Base-by-base conservation (phyloP, 352 stramenopile genomes). In the Globisporangium orthogonon region DNA sequence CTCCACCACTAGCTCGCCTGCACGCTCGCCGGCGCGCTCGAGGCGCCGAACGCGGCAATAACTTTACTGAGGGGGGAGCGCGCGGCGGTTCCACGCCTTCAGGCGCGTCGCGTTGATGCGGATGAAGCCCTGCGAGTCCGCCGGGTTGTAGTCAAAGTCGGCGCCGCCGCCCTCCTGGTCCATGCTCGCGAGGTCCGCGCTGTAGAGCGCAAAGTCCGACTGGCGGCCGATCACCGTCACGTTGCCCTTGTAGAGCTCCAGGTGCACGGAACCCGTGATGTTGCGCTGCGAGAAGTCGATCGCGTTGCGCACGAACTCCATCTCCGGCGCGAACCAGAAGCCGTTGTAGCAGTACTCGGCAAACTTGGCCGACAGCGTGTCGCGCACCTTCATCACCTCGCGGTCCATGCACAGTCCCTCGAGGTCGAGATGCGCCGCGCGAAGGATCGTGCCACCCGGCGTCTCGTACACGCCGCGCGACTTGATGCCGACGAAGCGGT, bases 401-500 rank as follows among this genome's bases (percentile, higher is more conserved):
- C 97, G 91, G 78, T 99, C 97, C 74, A 99, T 87, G 77, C 87
- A 97, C 23, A 99, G 80, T n/a, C 95, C 95, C 68, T 99, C 96
- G 7, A 99, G 73, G 62, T 92, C 83, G 30, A 92, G 74, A 78
- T 98, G 89, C 0, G 91, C 92, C 14, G 75, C 71, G 39, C 87
- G 73, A 23, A 97, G 78, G 46, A 97, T 89, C 54, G 95, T 98
- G 47, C 97, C 97, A 35, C 91, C 97, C 13, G 97, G 97, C 29
- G 97, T 99, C 75, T 99, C 97, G 85, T 99, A 99, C 54, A 98
- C 91, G 58, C 97, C 97, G 53, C 97, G 94, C 62, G 91, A 98
- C 91, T 99, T 99, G 79, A 99, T 99, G 59, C 97, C 97, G 44
- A 99, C 97, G 69, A 99, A 99, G 30, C 97, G 93, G 81, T 99